Percentiles rank a stretch among this genome's conserved stretches.
These are phyloP conservation scores for Mallotus japonicus DNA, from an alignment of 441 rosid species.

Conservation along the genomic window DNA sequence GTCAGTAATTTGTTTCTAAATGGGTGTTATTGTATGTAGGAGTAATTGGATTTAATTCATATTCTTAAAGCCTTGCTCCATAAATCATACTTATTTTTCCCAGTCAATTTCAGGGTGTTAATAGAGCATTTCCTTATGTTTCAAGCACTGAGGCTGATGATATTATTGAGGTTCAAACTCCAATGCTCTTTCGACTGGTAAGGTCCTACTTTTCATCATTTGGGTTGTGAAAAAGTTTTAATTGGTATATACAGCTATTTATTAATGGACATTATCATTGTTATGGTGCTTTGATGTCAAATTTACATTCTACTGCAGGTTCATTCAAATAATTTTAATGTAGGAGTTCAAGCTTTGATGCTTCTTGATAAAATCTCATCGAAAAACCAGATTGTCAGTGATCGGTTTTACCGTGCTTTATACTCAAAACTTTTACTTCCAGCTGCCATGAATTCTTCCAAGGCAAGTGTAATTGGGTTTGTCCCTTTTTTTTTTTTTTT, in stretches of 20 bases:
- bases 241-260: neutral
- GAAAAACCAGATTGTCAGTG: conserved; percentile 92
- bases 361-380: conserved; percentile 97
- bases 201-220: conserved; percentile 19
- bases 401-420: conserved; percentile 88
- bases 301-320: conserved; percentile 54
- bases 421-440: conserved; percentile 93
- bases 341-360: conserved; percentile 94
- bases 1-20: conserved; percentile 39
- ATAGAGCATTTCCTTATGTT: conserved; percentile 98
- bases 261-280: neutral
- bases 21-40: neutral
- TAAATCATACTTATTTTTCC: conserved; percentile 12
- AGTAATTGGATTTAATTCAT: conserved; percentile 2
- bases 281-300: conserved; percentile 15
- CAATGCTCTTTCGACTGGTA: conserved; percentile 91
- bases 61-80: conserved; percentile 2
- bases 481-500: neutral
- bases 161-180: conserved; percentile 80
- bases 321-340: conserved; percentile 89
- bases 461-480: conserved; percentile 51
- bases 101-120: conserved; percentile 69
- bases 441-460: conserved; percentile 89
- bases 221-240: neutral
- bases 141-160: conserved; percentile 82